Percentiles rank a stretch among this genome's conserved stretches.
These are phyloP conservation scores for Staphylotrichum longicolle DNA, from an alignment of 495 filamentous ascomycete genomes.

Conservation along the genomic window DNA sequence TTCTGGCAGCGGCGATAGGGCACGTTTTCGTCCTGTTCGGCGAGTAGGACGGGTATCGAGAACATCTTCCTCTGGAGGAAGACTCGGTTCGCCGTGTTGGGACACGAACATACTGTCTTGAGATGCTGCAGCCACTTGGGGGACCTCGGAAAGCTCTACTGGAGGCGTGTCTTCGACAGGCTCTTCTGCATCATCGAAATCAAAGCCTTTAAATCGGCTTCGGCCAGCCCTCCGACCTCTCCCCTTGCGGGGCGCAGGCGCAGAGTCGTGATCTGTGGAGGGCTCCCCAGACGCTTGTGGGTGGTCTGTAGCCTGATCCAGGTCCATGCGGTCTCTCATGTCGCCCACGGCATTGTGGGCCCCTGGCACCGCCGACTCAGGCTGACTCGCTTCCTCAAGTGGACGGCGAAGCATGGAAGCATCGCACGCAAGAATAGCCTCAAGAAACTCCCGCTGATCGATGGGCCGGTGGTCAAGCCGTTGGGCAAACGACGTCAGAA, in stretches of 20 bases:
- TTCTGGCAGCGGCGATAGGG: conserved; percentile 34
- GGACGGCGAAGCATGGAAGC: conserved; percentile 64
- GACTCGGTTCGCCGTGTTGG: conserved; percentile 34
- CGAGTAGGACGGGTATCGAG: conserved; percentile 21
- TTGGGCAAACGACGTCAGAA: conserved; percentile 64
- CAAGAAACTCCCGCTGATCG: conserved; percentile 88
- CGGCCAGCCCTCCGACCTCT: conserved; percentile 43
- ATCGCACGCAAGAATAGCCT: conserved; percentile 80
- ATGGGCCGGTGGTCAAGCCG: conserved; percentile 76
- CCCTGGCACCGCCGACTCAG: conserved; percentile 12
- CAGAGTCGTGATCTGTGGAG: conserved; percentile 13
- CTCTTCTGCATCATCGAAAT: conserved; percentile 37
- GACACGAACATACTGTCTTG: conserved; percentile 36
- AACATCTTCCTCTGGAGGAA: conserved; percentile 24
- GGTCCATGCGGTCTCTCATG: conserved; percentile 31
- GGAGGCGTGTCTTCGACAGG: conserved; percentile 25
- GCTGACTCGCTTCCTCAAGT: conserved; percentile 46
- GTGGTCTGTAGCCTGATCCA: conserved; percentile 29
- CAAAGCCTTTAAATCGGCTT: conserved; percentile 75
- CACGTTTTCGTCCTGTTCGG: conserved; percentile 47
- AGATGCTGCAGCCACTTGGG: conserved; percentile 16
- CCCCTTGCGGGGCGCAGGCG: conserved; percentile 25
- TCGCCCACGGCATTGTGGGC: conserved; percentile 14
- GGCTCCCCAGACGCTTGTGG: conserved; percentile 16
- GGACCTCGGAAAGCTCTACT: conserved; percentile 1